Evolutionary conservation across 2,329 filamentous ascomycete species (phyloP).

Genomic region (Aciculosporium take): DNA sequence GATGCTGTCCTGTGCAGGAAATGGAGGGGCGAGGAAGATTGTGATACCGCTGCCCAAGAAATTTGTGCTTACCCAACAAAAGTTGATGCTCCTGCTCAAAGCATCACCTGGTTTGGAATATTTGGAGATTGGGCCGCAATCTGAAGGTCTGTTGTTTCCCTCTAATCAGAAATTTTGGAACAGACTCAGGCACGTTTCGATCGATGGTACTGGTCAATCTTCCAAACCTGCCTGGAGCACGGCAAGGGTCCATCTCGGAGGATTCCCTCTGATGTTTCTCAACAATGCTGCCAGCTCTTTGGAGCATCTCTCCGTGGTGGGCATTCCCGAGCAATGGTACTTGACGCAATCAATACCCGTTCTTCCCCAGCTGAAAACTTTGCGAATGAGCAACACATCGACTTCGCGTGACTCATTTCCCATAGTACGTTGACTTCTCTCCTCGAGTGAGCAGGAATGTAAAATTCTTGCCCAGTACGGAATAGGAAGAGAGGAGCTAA

Average conservation of each 20-base stretch:
- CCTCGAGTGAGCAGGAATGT: not conserved
- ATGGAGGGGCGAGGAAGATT: constrained; percentile 15
- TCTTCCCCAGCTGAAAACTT: constrained; percentile 16
- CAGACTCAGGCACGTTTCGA: constrained; percentile 6
- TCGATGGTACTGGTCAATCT: constrained; percentile 5
- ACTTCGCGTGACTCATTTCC: constrained; percentile 1
- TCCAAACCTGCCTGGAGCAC: constrained; percentile 6
- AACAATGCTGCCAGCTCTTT: constrained; percentile 8
- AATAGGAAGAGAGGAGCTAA: not conserved
- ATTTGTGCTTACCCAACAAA: constrained; percentile 17
- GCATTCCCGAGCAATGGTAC: constrained; percentile 11
- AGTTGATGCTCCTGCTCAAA: constrained; percentile 14
- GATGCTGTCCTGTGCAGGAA: constrained; percentile 18
- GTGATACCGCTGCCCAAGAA: constrained; percentile 13
- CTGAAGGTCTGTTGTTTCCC: constrained; percentile 3
- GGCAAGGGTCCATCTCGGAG: constrained; percentile 2
- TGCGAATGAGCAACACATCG: constrained; percentile 14
- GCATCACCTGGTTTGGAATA: constrained; percentile 15
- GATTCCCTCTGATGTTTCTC: constrained; percentile 7
- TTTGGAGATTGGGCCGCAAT: constrained; percentile 12
- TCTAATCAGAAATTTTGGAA: constrained; percentile 4
- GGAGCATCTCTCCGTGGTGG: constrained; percentile 12
- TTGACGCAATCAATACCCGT: constrained; percentile 5
- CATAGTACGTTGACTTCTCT: constrained; percentile 3
- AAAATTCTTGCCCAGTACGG: not conserved